phyloP scores from a whole-genome alignment of 2,329 filamentous ascomycete genomes.

The Aspergillus pseudoviridinutans region DNA sequence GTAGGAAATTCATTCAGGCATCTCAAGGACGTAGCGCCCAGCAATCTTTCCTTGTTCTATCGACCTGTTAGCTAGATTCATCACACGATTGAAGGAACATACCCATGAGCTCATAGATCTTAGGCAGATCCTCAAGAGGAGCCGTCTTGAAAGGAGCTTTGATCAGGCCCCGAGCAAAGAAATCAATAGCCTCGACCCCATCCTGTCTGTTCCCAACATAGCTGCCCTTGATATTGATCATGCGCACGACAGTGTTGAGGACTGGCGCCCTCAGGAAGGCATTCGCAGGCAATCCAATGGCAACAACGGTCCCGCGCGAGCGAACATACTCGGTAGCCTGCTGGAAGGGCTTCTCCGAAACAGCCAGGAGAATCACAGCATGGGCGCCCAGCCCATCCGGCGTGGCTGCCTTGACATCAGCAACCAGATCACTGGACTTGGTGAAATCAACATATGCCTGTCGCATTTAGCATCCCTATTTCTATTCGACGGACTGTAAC shows the following conservation, averaged over 20 bases:
- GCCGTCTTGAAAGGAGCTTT: conserved; percentile 78
- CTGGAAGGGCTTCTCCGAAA: conserved; percentile 87
- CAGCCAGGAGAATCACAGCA: conserved; percentile 80
- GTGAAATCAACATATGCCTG: conserved; percentile 71
- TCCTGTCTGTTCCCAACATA: conserved; percentile 92
- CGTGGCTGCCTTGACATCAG: conserved; percentile 76
- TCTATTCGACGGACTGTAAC: neutral
- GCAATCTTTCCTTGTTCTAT: conserved; percentile 8
- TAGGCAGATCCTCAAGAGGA: conserved; percentile 70
- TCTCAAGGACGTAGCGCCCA: conserved; percentile 4
- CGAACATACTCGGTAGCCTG: conserved; percentile 85
- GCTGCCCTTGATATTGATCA: conserved; percentile 85
- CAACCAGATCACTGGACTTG: conserved; percentile 69
- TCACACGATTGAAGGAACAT: neutral
- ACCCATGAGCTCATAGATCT: conserved; percentile 68
- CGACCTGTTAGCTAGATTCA: neutral
- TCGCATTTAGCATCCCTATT: no score
- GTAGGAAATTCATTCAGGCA: neutral
- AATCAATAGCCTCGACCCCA: conserved; percentile 81
- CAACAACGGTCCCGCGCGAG: conserved; percentile 73
- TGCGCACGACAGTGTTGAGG: conserved; percentile 80
- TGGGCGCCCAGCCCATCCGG: conserved; percentile 77
- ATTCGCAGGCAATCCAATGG: conserved; percentile 79
- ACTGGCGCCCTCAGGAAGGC: conserved; percentile 78
- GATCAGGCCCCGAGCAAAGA: conserved; percentile 76